Percentiles rank a stretch among this genome's conserved stretches.
phyloP scores from a whole-genome alignment of 805 yeast genomes.

The Saccharomycopsis sp. region DNA sequence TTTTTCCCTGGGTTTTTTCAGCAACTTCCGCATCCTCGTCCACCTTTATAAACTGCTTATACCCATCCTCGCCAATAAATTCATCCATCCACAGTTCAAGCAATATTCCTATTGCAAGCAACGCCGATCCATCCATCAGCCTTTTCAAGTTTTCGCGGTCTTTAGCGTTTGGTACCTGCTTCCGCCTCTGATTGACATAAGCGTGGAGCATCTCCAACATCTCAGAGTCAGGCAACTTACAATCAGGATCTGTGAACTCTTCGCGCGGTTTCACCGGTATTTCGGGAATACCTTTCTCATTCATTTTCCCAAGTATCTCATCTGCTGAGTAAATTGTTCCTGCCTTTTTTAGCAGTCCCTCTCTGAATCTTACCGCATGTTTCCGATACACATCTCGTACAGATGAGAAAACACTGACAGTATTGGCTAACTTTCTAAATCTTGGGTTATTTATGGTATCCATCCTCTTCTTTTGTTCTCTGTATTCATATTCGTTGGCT shows the following conservation, averaged over 20 bases:
- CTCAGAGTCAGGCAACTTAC: constrained; percentile 12
- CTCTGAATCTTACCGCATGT: background rate
- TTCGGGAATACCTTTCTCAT: background rate
- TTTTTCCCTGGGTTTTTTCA: too few relatives aligned
- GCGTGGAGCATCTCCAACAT: constrained; percentile 15
- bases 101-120: constrained; percentile 17
- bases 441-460: background rate
- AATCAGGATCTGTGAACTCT: background rate
- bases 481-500: too few relatives aligned
- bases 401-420: background rate
- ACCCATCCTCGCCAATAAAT: background rate
- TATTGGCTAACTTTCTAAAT: background rate
- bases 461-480: background rate
- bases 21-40: background rate
- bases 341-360: background rate
- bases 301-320: constrained; percentile 6
- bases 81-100: constrained; percentile 17
- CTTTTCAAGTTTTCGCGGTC: background rate
- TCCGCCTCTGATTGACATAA: constrained; percentile 4
- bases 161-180: background rate
- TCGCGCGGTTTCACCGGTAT: constrained; percentile 7
- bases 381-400: background rate
- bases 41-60: background rate
- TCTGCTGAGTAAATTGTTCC: constrained; percentile 8
- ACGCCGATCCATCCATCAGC: constrained; percentile 17